Conservation (phyloP, 2,329 filamentous ascomycete species). For the Aspergillus sp. region DNA sequence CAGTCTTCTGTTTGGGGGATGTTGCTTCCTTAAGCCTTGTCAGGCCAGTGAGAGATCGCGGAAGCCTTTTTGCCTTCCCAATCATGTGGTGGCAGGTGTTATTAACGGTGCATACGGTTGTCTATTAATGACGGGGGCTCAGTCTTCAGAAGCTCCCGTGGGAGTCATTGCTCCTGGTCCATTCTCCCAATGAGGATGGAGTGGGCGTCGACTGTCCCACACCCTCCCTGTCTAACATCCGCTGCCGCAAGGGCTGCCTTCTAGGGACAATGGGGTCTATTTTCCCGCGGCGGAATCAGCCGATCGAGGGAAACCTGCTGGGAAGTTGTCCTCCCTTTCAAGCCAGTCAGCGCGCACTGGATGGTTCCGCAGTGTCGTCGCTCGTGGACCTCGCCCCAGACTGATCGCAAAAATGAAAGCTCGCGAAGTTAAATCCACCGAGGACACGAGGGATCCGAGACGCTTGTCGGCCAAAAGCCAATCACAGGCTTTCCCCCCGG, state of each 20-base stretch:
- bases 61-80: not conserved
- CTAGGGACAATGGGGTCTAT: too few relatives aligned
- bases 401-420: not conserved
- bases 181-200: not conserved
- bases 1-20: slow-evolving; percentile 6
- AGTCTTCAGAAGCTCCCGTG: not conserved
- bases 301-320: too few relatives aligned
- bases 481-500: not conserved
- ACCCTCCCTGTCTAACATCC: not conserved
- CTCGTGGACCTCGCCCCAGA: not conserved
- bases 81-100: not conserved
- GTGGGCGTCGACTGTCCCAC: not conserved
- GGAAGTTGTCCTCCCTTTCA: too few relatives aligned
- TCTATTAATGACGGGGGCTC: not conserved
- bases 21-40: not conserved
- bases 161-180: not conserved
- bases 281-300: too few relatives aligned
- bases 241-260: too few relatives aligned
- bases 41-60: not conserved
- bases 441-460: not conserved
- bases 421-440: not conserved
- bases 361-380: not conserved
- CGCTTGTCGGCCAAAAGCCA: not conserved
- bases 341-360: not conserved
- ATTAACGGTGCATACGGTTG: not conserved